Evolutionary conservation across 2,329 filamentous ascomycete genomes (phyloP).

Genomic region (Hansfordia pulvinata): DNA sequence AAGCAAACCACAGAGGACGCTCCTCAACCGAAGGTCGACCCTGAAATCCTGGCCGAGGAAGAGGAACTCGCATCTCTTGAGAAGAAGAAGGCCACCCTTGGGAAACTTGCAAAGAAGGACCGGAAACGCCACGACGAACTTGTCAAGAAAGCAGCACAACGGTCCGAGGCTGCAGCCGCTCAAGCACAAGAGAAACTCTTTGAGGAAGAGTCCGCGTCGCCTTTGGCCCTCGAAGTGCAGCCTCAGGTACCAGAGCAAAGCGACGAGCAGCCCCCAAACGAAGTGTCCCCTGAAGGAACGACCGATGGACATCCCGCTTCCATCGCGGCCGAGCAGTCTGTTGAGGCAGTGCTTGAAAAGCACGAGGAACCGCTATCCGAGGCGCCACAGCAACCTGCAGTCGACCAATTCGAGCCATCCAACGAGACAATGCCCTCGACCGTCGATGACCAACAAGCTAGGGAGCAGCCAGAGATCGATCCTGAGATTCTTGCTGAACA

Average conservation of each 20-base stretch:
- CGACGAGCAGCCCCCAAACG: neutral
- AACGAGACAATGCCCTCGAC: neutral
- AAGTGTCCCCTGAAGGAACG: neutral
- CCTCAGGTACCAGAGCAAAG: too few species aligned
- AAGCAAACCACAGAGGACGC: neutral
- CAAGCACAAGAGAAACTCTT: neutral
- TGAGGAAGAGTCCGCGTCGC: neutral
- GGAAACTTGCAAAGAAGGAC: neutral
- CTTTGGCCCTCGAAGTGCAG: neutral
- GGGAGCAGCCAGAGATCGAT: slow-evolving; percentile 1
- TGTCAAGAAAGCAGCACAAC: neutral
- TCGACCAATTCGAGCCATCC: too few species aligned
- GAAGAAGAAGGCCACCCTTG: neutral
- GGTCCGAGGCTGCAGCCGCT: too few species aligned
- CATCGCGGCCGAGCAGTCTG: too few species aligned
- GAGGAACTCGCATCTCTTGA: neutral
- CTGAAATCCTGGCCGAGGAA: neutral
- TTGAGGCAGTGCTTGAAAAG: too few species aligned
- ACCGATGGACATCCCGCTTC: too few species aligned
- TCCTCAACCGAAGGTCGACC: neutral
- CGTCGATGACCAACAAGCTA: neutral
- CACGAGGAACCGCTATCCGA: neutral
- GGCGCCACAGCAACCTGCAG: too few species aligned
- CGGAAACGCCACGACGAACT: neutral
- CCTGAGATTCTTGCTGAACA: slow-evolving; percentile 1